Evolutionary conservation across 1,139 yeast species (phyloP).

Genomic region (Blastobotrys illinoisensis): DNA sequence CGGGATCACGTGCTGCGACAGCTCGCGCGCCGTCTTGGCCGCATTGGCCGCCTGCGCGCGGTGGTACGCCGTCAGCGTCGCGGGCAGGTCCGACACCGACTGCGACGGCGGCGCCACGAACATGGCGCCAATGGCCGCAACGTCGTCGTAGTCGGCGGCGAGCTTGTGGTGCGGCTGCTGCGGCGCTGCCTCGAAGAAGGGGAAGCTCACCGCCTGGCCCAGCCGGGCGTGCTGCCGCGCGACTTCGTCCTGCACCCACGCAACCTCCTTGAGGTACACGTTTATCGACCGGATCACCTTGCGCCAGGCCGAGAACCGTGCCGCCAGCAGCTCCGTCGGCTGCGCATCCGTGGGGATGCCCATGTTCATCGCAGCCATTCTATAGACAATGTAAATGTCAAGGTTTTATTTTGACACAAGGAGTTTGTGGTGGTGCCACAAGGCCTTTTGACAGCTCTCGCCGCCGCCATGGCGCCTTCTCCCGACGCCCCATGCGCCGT

Average conservation of each 20-base stretch:
- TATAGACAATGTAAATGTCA: too few relatives aligned
- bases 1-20: constrained; percentile 65
- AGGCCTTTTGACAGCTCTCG: neutral
- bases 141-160: constrained; percentile 4
- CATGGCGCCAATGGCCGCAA: constrained; percentile 29
- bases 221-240: constrained; percentile 77
- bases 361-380: constrained; percentile 7
- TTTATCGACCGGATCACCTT: constrained; percentile 68
- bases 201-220: constrained; percentile 69
- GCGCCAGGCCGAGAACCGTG: constrained; percentile 84
- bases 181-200: constrained; percentile 36
- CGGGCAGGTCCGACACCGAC: constrained; percentile 77
- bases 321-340: constrained; percentile 84
- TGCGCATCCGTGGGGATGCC: constrained; percentile 50
- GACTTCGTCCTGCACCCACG: constrained; percentile 80
- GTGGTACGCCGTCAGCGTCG: constrained; percentile 67
- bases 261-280: constrained; percentile 70
- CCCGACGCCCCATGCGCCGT: neutral
- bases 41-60: constrained; percentile 64
- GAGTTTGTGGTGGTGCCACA: too few relatives aligned
- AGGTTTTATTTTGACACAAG: neutral
- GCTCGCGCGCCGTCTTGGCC: constrained; percentile 64
- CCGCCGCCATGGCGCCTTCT: too few relatives aligned
- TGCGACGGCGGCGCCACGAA: constrained; percentile 75
- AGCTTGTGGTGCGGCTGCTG: constrained; percentile 1